Evolutionary conservation across 2,329 filamentous ascomycete genomes (phyloP).

Genomic region (Erysiphe pulchra): DNA sequence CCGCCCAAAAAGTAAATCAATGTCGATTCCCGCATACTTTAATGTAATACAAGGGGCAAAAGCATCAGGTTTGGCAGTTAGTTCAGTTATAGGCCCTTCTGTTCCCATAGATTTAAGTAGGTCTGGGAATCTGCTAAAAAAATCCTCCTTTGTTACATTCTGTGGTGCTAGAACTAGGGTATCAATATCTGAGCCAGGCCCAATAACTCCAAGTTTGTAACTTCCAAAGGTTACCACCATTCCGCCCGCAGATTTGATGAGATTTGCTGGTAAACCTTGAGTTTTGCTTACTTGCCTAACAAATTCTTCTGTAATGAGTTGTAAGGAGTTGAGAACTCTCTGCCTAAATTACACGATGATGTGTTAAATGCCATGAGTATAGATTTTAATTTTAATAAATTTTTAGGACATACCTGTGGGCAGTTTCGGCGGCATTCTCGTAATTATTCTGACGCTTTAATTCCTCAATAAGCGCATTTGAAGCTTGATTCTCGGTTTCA

Average conservation of each 20-base stretch:
- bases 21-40: conserved; percentile 70
- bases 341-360: conserved; percentile 17
- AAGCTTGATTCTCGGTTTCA: conserved; percentile 47
- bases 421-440: conserved; percentile 57
- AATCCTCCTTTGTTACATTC: conserved; percentile 71
- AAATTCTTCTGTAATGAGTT: conserved; percentile 63
- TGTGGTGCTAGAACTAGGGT: conserved; percentile 80
- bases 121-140: conserved; percentile 71
- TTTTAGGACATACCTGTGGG: conserved; percentile 37
- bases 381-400: conserved; percentile 1
- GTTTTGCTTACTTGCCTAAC: conserved; percentile 43
- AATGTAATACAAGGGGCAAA: conserved; percentile 97
- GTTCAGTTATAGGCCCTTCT: conserved; percentile 54
- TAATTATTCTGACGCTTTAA: conserved; percentile 79
- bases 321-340: conserved; percentile 45
- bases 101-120: conserved; percentile 54
- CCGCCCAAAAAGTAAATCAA: conserved; percentile 76
- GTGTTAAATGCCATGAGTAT: conserved; percentile 1
- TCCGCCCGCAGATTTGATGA: conserved; percentile 64
- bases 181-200: conserved; percentile 92
- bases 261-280: conserved; percentile 39
- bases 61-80: conserved; percentile 67
- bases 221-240: conserved; percentile 94
- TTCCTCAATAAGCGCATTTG: conserved; percentile 58
- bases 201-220: conserved; percentile 80